A percentile compares a stretch with the other conserved stretches of the same genome.
These are phyloP conservation scores for Torulaspora delbrueckii DNA, from an alignment of 805 yeast species.

Conservation along the genomic window DNA sequence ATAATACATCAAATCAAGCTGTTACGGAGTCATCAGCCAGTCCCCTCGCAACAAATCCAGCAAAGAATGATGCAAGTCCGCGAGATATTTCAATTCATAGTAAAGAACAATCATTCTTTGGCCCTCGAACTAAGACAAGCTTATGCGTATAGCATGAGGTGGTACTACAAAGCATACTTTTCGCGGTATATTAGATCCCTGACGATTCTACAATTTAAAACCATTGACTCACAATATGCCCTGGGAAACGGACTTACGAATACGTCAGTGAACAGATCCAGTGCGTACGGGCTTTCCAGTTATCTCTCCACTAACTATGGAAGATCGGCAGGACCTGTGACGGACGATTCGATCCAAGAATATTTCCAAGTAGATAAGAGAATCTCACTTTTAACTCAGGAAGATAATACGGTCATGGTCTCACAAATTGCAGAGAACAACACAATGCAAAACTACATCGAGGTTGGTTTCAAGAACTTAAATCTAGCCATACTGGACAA, in stretches of 20 bases:
- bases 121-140: conserved; percentile 75
- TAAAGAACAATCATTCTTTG: conserved; percentile 50
- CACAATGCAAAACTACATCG: conserved; percentile 61
- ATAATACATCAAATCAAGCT: conserved; percentile 59
- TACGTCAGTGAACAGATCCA: conserved; percentile 27
- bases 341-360: conserved; percentile 41
- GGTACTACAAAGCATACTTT: conserved; percentile 85
- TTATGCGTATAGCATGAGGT: conserved; percentile 79
- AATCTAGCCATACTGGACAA: conserved; percentile 72
- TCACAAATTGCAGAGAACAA: conserved; percentile 83
- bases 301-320: conserved; percentile 25
- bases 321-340: conserved; percentile 10
- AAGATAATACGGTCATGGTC: conserved; percentile 61
- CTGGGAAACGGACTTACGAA: conserved; percentile 44
- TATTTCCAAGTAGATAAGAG: conserved; percentile 58
- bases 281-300: conserved; percentile 24
- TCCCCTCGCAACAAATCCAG: conserved; percentile 73
- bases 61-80: conserved; percentile 55
- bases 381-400: conserved; percentile 49
- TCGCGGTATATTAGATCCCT: conserved; percentile 70
- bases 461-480: conserved; percentile 67
- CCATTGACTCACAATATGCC: conserved; percentile 52
- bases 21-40: conserved; percentile 55
- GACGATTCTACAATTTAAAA: conserved; percentile 53
- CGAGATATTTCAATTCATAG: conserved; percentile 56